A percentile compares a stretch with the other conserved stretches of the same genome.
These are phyloP conservation scores for Erodium texanum DNA, from an alignment of 441 rosid genomes.

Conservation along the genomic window DNA sequence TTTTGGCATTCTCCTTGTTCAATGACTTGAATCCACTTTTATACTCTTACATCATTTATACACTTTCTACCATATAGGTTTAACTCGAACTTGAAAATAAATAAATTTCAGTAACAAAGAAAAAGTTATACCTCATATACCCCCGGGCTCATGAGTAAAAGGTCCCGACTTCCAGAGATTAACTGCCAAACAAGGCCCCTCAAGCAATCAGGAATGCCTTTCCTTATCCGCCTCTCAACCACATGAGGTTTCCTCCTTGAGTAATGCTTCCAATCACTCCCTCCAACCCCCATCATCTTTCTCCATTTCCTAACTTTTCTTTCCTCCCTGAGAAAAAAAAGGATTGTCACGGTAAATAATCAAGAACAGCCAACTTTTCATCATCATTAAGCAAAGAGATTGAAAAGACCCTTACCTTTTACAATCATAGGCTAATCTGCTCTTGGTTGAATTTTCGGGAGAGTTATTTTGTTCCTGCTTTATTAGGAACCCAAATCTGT, in stretches of 20 bases:
- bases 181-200: conserved; percentile 99
- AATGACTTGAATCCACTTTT: neutral
- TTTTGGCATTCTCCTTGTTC: neutral
- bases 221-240: conserved; percentile 73
- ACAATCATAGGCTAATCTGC: conserved; percentile 35
- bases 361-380: conserved; percentile 1
- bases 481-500: conserved; percentile 73
- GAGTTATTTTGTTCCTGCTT: conserved; percentile 39
- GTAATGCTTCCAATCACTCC: conserved; percentile 97
- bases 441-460: conserved; percentile 45
- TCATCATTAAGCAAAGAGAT: conserved; percentile 1
- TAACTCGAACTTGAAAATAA: neutral
- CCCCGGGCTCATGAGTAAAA: conserved; percentile 88
- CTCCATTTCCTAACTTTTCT: conserved; percentile 86
- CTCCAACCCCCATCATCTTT: conserved; percentile 95
- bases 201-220: conserved; percentile 94
- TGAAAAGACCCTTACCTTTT: conserved; percentile 39
- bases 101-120: neutral
- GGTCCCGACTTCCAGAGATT: conserved; percentile 92
- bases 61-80: neutral
- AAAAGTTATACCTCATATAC: conserved; percentile 59
- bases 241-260: conserved; percentile 81
- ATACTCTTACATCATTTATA: neutral
- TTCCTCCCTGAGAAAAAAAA: conserved; percentile 52
- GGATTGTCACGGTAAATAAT: conserved; percentile 12